Evolutionary conservation across 352 stramenopile species (phyloP).

Genomic region (Pythium brachiatum): DNA sequence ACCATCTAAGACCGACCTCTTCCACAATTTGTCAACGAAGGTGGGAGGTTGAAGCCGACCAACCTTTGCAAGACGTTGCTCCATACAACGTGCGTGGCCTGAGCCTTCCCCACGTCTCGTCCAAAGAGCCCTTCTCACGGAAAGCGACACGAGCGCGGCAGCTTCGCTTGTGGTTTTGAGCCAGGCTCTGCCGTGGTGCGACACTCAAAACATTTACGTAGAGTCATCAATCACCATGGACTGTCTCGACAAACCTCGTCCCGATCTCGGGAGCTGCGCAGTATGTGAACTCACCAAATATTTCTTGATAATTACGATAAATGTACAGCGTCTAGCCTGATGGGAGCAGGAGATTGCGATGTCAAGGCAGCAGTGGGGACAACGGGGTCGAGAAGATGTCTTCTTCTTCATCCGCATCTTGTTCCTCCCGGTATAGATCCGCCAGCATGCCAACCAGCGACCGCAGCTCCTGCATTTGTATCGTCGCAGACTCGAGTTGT

Average conservation of each 20-base stretch:
- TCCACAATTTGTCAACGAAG: background rate
- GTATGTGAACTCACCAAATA: background rate
- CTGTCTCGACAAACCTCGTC: too few relatives aligned
- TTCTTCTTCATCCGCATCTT: conserved; percentile 10
- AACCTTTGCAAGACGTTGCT: background rate
- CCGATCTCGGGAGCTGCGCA: too few relatives aligned
- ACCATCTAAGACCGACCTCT: background rate
- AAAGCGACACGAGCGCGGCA: too few relatives aligned
- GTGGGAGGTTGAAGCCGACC: background rate
- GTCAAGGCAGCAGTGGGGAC: conserved; percentile 7
- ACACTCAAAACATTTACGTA: too few relatives aligned
- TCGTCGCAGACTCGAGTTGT: conserved; percentile 20
- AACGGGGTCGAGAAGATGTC: conserved; percentile 16
- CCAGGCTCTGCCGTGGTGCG: too few relatives aligned
- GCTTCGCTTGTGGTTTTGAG: too few relatives aligned
- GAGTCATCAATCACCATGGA: too few relatives aligned
- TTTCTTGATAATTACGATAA: conserved; percentile 2
- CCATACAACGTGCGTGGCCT: background rate
- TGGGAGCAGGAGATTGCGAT: background rate
- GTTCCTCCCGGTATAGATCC: conserved; percentile 14
- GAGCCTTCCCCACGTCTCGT: background rate
- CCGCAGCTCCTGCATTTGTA: conserved; percentile 24
- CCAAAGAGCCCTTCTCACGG: too few relatives aligned
- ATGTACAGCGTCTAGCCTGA: background rate
- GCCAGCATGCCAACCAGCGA: conserved; percentile 14